These are phyloP conservation scores for Citrullus amarus DNA, from an alignment of 306 rosid species.

Conservation along the genomic window DNA sequence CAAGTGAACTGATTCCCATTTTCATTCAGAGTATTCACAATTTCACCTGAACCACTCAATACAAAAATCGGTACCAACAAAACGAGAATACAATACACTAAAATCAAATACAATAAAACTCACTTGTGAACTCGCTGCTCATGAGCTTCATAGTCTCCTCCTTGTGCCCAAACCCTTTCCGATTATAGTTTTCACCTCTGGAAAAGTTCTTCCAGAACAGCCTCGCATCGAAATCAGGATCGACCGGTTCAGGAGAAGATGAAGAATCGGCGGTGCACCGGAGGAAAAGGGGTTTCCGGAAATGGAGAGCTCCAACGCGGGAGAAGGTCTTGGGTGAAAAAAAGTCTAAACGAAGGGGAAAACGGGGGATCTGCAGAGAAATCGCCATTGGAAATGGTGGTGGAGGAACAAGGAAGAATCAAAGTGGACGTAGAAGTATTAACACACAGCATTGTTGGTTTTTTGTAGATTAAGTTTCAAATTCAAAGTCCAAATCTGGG, in stretches of 20 bases:
- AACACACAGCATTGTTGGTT: neutral
- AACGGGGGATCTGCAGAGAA: constrained; percentile 39
- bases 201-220: constrained; percentile 70
- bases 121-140: constrained; percentile 85
- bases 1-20: constrained; percentile 62
- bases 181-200: constrained; percentile 69
- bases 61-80: neutral
- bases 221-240: constrained; percentile 68
- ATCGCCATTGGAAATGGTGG: constrained; percentile 45
- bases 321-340: constrained; percentile 19
- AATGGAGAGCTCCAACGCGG: constrained; percentile 12
- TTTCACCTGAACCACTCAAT: constrained; percentile 39
- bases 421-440: neutral
- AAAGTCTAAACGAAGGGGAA: constrained; percentile 32
- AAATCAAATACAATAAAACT: constrained; percentile 3
- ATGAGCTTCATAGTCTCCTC: constrained; percentile 71
- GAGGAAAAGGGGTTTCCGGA: constrained; percentile 35
- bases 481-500: neutral
- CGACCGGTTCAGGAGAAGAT: constrained; percentile 21
- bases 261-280: constrained; percentile 40
- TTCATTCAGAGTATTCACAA: constrained; percentile 68
- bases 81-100: neutral
- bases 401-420: neutral
- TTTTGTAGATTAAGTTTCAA: neutral
- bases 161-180: constrained; percentile 74